A percentile compares a stretch with the other conserved stretches of the same genome.
These are phyloP conservation scores for Cicer pinnatifidum DNA, from an alignment of 306 rosid species.

Conservation along the genomic window DNA sequence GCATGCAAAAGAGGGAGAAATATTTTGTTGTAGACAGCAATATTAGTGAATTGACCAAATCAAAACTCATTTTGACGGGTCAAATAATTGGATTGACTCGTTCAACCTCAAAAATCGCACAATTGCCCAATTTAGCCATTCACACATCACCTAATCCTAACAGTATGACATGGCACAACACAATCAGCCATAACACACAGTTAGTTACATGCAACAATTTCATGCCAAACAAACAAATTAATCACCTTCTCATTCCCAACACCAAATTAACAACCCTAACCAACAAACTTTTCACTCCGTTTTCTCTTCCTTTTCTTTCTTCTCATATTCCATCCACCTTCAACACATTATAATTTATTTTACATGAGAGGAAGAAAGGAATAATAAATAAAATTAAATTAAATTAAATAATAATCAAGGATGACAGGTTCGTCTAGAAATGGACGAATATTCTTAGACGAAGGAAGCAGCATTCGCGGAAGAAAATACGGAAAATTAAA, in stretches of 20 bases:
- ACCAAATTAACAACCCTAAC: neutral
- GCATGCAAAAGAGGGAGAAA: too few relatives aligned
- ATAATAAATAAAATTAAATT: neutral
- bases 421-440: conserved; percentile 52
- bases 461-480: conserved; percentile 36
- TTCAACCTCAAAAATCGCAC: conserved; percentile 13
- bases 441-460: conserved; percentile 46
- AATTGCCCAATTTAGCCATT: conserved; percentile 24
- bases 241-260: conserved; percentile 1
- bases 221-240: conserved; percentile 1
- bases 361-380: conserved; percentile 39
- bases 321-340: neutral
- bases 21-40: neutral
- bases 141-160: neutral
- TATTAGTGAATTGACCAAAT: conserved; percentile 48
- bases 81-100: neutral
- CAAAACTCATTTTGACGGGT: conserved; percentile 35
- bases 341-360: neutral
- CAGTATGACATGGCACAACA: conserved; percentile 13
- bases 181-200: neutral
- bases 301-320: neutral
- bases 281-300: neutral
- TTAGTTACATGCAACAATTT: neutral
- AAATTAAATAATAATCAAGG: conserved; percentile 16
- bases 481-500: conserved; percentile 49